phyloP scores from a whole-genome alignment of 176 grass and related monocot species.

The Rhynchospora breviuscula region DNA sequence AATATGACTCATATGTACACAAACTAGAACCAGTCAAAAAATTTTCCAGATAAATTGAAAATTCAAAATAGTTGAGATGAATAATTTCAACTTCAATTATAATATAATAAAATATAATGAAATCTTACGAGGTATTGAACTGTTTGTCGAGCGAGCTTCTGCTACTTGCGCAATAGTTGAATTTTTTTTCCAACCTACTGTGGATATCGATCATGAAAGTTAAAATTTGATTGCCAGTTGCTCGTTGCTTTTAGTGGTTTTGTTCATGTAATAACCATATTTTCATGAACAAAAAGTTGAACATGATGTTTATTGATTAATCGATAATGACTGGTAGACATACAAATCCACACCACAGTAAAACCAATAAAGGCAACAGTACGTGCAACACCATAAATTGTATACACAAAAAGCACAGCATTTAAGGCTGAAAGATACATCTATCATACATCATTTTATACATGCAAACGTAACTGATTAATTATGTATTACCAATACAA shows the following conservation, averaged over 20 bases:
- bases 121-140: neutral
- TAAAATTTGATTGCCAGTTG: neutral
- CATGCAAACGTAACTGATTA: neutral
- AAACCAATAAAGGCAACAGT: conserved; percentile 5
- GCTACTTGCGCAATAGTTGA: neutral
- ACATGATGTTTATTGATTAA: neutral
- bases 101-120: neutral
- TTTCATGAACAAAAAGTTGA: neutral
- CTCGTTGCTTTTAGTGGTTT: neutral
- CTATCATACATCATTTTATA: neutral
- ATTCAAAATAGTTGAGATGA: neutral
- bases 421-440: conserved; percentile 19
- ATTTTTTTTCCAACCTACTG: neutral
- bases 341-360: neutral
- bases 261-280: neutral
- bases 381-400: conserved; percentile 8
- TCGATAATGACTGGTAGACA: neutral
- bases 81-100: neutral
- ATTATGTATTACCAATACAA: neutral
- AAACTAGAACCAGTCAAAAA: neutral
- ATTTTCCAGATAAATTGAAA: neutral
- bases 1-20: too few species aligned
- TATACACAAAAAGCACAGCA: conserved; percentile 1
- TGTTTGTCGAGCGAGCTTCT: neutral
- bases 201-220: neutral